Evolutionary conservation across 352 stramenopile genomes (phyloP), one percentile per base, ranked within the genome.

Genomic region (Phytophthora foliorum): DNA sequence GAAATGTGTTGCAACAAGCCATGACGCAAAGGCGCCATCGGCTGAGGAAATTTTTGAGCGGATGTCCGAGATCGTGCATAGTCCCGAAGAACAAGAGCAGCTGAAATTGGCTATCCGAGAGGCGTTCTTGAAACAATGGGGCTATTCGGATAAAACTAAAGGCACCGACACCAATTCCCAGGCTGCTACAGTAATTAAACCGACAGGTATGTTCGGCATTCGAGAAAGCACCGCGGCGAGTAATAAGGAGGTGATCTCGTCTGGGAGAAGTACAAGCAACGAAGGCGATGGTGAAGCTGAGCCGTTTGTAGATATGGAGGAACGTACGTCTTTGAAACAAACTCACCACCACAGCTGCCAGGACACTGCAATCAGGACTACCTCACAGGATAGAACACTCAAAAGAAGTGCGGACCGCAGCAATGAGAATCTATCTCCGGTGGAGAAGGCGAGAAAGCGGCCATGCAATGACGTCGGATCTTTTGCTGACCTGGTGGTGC

Each of bases 361-460:
- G 36, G 2, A 19, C 13, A 7, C 36, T 6, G 36, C 36, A 16
- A 21, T 42, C 4, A 13, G 16, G 9, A 16, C 10, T 38, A 11
- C 25, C 10, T 22, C 25, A 32, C 25, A 25, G n/a, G 9, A 10
- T 22, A 10, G 17, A 10, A 49, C 24, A 19, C 50, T 10, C 19
- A 57, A 57, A 14, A 25, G 50, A 34, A 44, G 19, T 10, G 27
- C 24, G 10, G 41, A 32, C 7, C n/a, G 29, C 9, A 39, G 42
- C 17, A 25, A 17, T 31, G 39, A 53, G 13, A 39, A 17, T 4
- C 21, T 62, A 21, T 62, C 13, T 42, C 16, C 36, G 16, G 36
- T 42, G 36, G 36, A 42, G 36, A 42, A 42, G 14, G 6, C 55
- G 14, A 42, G 11, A 21, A 62, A 62, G 41, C 39, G 41, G 13